These are phyloP conservation scores for Periconia digitata DNA, from an alignment of 2,329 filamentous ascomycete genomes.

Conservation along the genomic window DNA sequence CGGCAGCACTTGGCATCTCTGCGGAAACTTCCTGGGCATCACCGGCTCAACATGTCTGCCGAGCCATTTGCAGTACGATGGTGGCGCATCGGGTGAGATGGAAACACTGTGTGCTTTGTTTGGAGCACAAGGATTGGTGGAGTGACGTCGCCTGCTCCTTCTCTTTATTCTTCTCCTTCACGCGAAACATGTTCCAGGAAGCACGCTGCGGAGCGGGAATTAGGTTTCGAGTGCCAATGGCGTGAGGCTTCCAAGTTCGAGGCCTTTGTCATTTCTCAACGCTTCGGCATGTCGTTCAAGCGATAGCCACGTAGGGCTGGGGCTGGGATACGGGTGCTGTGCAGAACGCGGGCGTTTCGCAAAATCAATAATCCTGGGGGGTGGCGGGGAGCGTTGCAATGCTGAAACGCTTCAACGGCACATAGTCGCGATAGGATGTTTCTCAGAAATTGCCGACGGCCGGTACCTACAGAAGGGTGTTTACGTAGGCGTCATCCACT, in stretches of 20 bases:
- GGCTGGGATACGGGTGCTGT: background rate
- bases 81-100: background rate
- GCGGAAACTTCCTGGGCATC: background rate
- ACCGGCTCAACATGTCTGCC: conserved; percentile 8
- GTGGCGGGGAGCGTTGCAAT: conserved; percentile 8
- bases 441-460: no score
- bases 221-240: conserved; percentile 1
- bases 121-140: background rate
- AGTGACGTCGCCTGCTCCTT: background rate
- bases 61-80: conserved; percentile 5
- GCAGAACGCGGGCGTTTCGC: conserved; percentile 13
- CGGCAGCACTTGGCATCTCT: background rate
- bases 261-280: background rate
- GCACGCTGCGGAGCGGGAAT: conserved; percentile 2
- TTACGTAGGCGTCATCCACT: no score
- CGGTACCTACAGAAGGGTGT: no score
- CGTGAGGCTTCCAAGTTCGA: conserved; percentile 25
- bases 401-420: conserved; percentile 10
- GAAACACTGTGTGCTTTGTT: conserved; percentile 13
- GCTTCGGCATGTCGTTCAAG: background rate
- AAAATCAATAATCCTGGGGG: conserved; percentile 6
- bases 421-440: no score
- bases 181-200: conserved; percentile 17
- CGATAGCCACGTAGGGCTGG: background rate
- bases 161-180: background rate